Base-by-base conservation (phyloP, 129 eudicot species). In the Glebionis coronaria region DNA sequence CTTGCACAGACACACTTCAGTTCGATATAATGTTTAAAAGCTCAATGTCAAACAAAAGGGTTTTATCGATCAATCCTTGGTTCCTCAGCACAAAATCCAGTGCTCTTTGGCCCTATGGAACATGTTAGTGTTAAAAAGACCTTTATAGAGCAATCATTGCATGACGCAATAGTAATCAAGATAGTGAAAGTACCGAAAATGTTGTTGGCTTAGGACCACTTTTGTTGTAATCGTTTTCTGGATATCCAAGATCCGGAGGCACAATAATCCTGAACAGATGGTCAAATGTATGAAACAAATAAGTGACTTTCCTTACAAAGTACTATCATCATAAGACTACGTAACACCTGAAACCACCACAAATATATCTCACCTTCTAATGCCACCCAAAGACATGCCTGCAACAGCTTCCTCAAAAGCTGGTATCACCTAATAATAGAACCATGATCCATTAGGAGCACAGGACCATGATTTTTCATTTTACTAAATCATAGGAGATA, bases 351-450 rank as follows among this genome's bases (percentile, higher is more conserved):
- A 71, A 61, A 49, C 49, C 51, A 38, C 12, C 2, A n/a, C 16
- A 57, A 21, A 19, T 49, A 61, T 59, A 72, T 4, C 21, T 47
- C 64, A 91, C 98, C 98, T 88, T 88, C 98, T 76, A 56, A 92
- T 70, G 66, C 98, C 96, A 56, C 98, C 98, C 70, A 77, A 73
- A 65, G 95, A 81, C 96, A 92, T 92, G 84, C 96, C 96, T 50
- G 84, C 59, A 75, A 92, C 86, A 76, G 98, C 98, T 82, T 92
- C 98, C 82, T 92, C 98, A 80, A 92, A 92, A 58, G 96, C 98
- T 42, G 98, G 96, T 47, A 92, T 88, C 65, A 91, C 97, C 97
- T 91, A 81, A 52, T 55, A 71, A 55, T 42, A 66, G 59, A 61
- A 44, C 62, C 61, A 54, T 42, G 44, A 21, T 49, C 15, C 7